Evolutionary conservation across 2,329 filamentous ascomycete species (phyloP), one percentile per base, ranked within the genome.

Genomic region (Coniochaeta ligniaria): DNA sequence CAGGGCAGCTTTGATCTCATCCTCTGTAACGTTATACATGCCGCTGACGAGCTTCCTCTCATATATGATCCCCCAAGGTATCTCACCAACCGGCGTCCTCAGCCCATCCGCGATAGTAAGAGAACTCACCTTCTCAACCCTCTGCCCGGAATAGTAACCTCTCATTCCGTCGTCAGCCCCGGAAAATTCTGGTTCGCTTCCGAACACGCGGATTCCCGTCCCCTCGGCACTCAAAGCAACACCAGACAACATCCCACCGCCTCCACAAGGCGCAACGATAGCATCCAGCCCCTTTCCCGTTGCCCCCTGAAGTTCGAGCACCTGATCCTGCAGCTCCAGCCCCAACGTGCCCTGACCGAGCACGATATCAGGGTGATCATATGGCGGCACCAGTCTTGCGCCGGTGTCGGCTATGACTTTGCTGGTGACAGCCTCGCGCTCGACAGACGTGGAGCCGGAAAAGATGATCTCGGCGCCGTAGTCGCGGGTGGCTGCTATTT

Each of bases 281-380:
- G 86, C 89, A 71, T 92, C 80, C 0, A 92, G 76, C 0, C 75
- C 73, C 56, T 71, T 73, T 7, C 55, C 22, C 9, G 20, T 26
- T 47, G 88, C 77, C 43, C 43, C 20, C 43, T 24, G 43, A 24
- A 88, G 67, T 50, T 80, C 78, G 4, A 71, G 73, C 1, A 88
- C 90, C 71, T 98, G 93, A 62, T 83, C 78, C 71, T 92, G 87
- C 36, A 97, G 74, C 74, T 99, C 95, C 6, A 97, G 73, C 0
- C 87, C 93, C 63, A 91, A 80, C 0, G 94, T 98, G n/a, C 94
- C 95, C 77, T 97, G 93, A 0, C 95, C 94, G 0, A 96, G 83
- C 60, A 98, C 89, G 65, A 97, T 92, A 72, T 97, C 86, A 2
- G 90, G 89, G 74, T 98, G 91, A 73, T 98, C 91, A 72, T 97